These are phyloP conservation scores for Endotrypanum monterogeii DNA, from an alignment of 208 protist species.

Conservation along the genomic window DNA sequence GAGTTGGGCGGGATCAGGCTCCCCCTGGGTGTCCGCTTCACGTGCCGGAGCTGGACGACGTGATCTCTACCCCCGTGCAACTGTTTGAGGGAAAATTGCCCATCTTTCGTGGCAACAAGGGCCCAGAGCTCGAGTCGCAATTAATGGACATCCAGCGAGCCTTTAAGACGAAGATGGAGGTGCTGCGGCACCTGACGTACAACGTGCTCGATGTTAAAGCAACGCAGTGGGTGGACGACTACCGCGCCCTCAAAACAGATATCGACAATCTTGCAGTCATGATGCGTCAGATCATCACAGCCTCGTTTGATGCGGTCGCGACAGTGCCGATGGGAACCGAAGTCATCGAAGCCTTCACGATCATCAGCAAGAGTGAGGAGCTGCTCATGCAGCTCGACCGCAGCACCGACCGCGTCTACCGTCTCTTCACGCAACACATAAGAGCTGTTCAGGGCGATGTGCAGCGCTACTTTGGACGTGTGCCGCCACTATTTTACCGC, in stretches of 20 bases:
- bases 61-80: slow-evolving; percentile 31
- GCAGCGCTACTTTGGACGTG: slow-evolving; percentile 87
- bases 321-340: slow-evolving; percentile 92
- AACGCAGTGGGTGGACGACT: slow-evolving; percentile 97
- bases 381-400: slow-evolving; percentile 93
- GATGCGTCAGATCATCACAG: slow-evolving; percentile 96
- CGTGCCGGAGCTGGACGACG: slow-evolving; percentile 72
- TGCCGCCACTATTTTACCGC: slow-evolving; percentile 90
- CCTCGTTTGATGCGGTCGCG: slow-evolving; percentile 94
- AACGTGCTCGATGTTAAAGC: slow-evolving; percentile 98
- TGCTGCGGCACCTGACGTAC: slow-evolving; percentile 93
- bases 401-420: slow-evolving; percentile 92
- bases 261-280: slow-evolving; percentile 97
- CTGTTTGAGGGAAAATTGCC: slow-evolving; percentile 84
- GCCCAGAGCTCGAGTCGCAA: slow-evolving; percentile 94
- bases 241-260: slow-evolving; percentile 95
- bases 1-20: slow-evolving; percentile 32
- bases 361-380: slow-evolving; percentile 94
- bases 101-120: slow-evolving; percentile 94
- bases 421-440: slow-evolving; percentile 84
- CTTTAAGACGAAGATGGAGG: slow-evolving; percentile 92
- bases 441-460: slow-evolving; percentile 91
- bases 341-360: slow-evolving; percentile 96
- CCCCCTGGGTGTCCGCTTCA: slow-evolving; percentile 44
- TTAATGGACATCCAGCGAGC: slow-evolving; percentile 95